A percentile compares a stretch with the other conserved stretches of the same genome.
These are phyloP conservation scores for Isatis tinctoria DNA, from an alignment of 345 rosid genomes.

Conservation along the genomic window DNA sequence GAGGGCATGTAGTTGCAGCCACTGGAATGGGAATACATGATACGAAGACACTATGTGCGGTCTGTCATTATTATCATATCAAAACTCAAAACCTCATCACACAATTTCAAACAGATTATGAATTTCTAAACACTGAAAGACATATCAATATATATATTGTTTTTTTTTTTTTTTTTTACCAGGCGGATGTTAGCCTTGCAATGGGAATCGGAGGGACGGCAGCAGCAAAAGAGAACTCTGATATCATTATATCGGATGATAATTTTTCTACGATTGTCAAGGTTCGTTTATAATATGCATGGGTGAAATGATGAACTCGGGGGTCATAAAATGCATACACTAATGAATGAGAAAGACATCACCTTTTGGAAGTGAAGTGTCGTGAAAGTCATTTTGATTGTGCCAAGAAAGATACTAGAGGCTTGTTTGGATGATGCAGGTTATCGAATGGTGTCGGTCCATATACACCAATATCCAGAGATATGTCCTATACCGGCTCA, in stretches of 20 bases:
- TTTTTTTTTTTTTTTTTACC: slow-evolving; percentile 33
- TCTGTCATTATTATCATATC: neutral
- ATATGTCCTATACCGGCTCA: slow-evolving; percentile 76
- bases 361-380: neutral
- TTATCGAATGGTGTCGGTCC: slow-evolving; percentile 80
- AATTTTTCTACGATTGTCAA: slow-evolving; percentile 70
- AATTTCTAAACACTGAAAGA: neutral
- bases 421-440: slow-evolving; percentile 41
- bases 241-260: slow-evolving; percentile 78
- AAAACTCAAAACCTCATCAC: neutral
- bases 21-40: slow-evolving; percentile 95
- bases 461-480: slow-evolving; percentile 81
- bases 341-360: neutral
- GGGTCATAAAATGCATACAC: neutral
- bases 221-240: slow-evolving; percentile 83
- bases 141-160: slow-evolving; percentile 3
- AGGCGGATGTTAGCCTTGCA: slow-evolving; percentile 88
- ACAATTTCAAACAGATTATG: neutral
- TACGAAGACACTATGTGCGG: slow-evolving; percentile 73
- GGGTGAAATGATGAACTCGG: neutral
- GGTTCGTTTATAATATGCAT: slow-evolving; percentile 39
- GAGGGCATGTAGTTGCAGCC: slow-evolving; percentile 79
- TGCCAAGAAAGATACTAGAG: neutral
- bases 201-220: slow-evolving; percentile 88
- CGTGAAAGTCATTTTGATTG: neutral